Percentiles rank a stretch among this genome's conserved stretches.
These are phyloP conservation scores for Melocanna baccifera DNA, from an alignment of 176 grass and related monocot species.

Conservation along the genomic window DNA sequence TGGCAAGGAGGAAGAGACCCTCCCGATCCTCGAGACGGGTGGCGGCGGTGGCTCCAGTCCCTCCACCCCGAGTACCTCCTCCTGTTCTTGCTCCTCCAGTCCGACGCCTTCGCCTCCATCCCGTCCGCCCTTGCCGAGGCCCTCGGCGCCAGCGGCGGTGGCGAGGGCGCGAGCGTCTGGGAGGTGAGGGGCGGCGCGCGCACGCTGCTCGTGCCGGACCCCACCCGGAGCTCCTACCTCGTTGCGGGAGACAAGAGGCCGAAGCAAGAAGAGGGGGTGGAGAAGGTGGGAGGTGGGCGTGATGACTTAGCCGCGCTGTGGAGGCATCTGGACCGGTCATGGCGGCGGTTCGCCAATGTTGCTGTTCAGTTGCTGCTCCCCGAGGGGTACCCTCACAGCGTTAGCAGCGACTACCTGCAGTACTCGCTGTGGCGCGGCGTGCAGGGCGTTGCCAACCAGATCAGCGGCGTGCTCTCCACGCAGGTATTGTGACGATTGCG, in stretches of 20 bases:
- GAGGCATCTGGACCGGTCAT: constrained; percentile 39
- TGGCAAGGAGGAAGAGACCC: constrained; percentile 28
- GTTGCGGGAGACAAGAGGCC: constrained; percentile 14
- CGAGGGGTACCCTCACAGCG: constrained; percentile 73
- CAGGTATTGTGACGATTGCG: constrained; percentile 35
- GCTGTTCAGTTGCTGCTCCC: constrained; percentile 54
- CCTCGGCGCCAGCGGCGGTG: neutral
- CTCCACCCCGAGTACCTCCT: constrained; percentile 38
- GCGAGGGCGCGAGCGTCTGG: constrained; percentile 31
- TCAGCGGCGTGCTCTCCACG: constrained; percentile 86
- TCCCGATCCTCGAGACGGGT: constrained; percentile 17
- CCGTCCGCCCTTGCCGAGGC: constrained; percentile 40
- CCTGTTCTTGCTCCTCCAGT: constrained; percentile 40
- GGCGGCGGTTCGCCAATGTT: constrained; percentile 25
- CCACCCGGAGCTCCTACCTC: constrained; percentile 27
- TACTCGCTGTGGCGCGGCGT: constrained; percentile 85
- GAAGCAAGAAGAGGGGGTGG: neutral
- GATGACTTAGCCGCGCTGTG: neutral
- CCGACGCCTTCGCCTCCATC: constrained; percentile 29
- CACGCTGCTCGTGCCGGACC: constrained; percentile 42
- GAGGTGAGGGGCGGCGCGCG: constrained; percentile 62
- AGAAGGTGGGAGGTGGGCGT: neutral
- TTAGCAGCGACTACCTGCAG: constrained; percentile 79
- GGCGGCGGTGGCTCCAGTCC: constrained; percentile 30
- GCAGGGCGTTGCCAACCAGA: constrained; percentile 81